Conservation (phyloP, 106 monocot genomes). For the Platanthera zijinensis region DNA sequence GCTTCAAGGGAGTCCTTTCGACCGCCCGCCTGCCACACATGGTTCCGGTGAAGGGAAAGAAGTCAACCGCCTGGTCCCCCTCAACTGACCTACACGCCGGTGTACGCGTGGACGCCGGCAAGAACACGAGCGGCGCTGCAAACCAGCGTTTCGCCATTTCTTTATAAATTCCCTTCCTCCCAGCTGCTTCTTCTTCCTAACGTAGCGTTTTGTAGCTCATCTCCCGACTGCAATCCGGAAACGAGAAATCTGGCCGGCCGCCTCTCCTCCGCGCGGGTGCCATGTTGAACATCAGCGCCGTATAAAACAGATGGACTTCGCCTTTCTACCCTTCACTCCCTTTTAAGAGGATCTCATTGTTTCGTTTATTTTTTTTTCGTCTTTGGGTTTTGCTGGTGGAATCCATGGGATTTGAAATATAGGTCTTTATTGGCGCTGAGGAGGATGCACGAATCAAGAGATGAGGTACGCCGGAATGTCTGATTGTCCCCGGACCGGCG, state of each 20-base stretch:
- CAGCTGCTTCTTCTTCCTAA: not conserved
- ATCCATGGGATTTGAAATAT: not conserved
- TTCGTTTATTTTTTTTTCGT: too few species aligned
- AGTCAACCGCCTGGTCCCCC: too few species aligned
- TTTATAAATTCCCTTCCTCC: not conserved
- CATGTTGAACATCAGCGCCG: not conserved
- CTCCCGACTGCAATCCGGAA: not conserved
- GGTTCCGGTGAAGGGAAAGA: too few species aligned
- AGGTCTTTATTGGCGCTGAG: not conserved
- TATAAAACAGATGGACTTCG: not conserved
- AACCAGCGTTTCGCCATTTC: not conserved
- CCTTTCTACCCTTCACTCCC: not conserved
- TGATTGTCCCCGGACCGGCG: not conserved
- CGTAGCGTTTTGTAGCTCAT: not conserved
- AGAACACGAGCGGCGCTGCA: not conserved
- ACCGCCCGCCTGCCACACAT: too few species aligned
- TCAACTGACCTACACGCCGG: not conserved
- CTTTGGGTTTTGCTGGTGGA: too few species aligned
- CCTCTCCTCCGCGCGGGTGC: not conserved
- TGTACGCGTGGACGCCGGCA: not conserved
- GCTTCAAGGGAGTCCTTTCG: too few species aligned
- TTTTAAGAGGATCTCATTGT: not conserved
- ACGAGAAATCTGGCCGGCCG: not conserved
- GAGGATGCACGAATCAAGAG: not conserved
- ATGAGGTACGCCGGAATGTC: conserved; percentile 11